Percentiles rank a stretch among this genome's conserved stretches.
Conservation (phyloP, 2,329 filamentous ascomycete genomes). For the Cercospora sp. region DNA sequence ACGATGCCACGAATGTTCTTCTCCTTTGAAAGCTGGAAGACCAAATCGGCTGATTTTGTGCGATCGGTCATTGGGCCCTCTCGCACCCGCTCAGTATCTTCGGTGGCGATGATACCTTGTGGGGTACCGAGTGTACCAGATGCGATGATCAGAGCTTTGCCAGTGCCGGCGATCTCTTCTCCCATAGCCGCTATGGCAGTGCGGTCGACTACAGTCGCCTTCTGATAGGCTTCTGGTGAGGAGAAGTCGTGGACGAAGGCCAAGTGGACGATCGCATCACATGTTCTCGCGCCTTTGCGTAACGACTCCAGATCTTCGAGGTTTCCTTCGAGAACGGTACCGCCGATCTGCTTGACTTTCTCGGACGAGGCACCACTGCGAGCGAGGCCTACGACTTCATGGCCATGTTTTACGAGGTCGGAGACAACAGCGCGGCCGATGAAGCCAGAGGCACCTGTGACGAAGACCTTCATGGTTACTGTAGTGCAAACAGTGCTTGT, state of each 20-base stretch:
- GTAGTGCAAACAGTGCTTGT: not conserved
- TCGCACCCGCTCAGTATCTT: conserved; percentile 17
- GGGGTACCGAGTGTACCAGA: conserved; percentile 34
- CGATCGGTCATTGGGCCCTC: conserved; percentile 11
- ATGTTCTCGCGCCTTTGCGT: conserved; percentile 40
- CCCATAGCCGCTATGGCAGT: conserved; percentile 45
- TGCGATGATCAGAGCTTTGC: conserved; percentile 42
- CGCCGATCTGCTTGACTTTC: conserved; percentile 43
- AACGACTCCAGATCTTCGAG: conserved; percentile 44
- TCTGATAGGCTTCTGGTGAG: conserved; percentile 28
- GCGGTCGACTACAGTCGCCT: conserved; percentile 37
- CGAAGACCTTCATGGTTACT: conserved; percentile 33
- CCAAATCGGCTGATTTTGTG: conserved; percentile 9
- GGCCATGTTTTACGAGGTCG: conserved; percentile 42
- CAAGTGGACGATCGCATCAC: conserved; percentile 50
- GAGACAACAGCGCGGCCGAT: conserved; percentile 42
- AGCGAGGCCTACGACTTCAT: conserved; percentile 47
- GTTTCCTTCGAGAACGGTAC: conserved; percentile 44
- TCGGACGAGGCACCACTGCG: conserved; percentile 41
- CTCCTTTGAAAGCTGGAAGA: conserved; percentile 20
- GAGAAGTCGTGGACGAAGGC: conserved; percentile 38
- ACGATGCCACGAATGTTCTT: conserved; percentile 41
- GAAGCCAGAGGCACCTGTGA: conserved; percentile 48
- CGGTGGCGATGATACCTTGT: conserved; percentile 12
- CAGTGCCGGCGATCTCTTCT: conserved; percentile 38